Conservation (phyloP, 495 filamentous ascomycete genomes). For the Annulohypoxylon bovei region DNA sequence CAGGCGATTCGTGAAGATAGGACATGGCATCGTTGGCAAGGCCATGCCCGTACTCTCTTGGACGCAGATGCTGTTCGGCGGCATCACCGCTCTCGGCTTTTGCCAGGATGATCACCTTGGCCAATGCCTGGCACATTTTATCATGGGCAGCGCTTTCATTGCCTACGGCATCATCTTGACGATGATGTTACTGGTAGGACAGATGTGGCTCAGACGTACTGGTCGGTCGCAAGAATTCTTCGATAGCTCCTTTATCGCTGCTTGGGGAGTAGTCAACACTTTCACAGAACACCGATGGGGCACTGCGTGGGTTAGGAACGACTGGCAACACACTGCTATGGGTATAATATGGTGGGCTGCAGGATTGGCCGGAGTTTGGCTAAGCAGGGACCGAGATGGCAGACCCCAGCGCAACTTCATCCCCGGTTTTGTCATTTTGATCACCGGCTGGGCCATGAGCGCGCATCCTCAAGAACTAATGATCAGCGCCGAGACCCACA, state of each 20-base stretch:
- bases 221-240: conserved; percentile 97
- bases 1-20: conserved; percentile 72
- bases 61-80: conserved; percentile 97
- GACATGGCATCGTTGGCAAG: conserved; percentile 87
- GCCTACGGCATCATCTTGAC: conserved; percentile 90
- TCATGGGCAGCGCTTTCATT: conserved; percentile 98
- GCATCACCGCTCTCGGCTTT: conserved; percentile 93
- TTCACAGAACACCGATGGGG: conserved; percentile 99
- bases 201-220: conserved; percentile 83
- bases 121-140: conserved; percentile 96
- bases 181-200: conserved; percentile 86
- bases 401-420: conserved; percentile 90
- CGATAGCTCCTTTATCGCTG: conserved; percentile 88
- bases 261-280: conserved; percentile 96
- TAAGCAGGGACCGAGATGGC: conserved; percentile 84
- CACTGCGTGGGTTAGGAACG: conserved; percentile 86
- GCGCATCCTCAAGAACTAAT: conserved; percentile 83
- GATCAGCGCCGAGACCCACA: conserved; percentile 89
- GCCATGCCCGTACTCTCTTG: conserved; percentile 85
- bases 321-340: conserved; percentile 97
- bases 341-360: conserved; percentile 98
- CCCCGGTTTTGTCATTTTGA: conserved; percentile 85
- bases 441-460: conserved; percentile 96
- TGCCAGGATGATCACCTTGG: conserved; percentile 91
- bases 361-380: conserved; percentile 90